phyloP scores from a whole-genome alignment of 1,139 yeast genomes.

The Pichia cactophila region DNA sequence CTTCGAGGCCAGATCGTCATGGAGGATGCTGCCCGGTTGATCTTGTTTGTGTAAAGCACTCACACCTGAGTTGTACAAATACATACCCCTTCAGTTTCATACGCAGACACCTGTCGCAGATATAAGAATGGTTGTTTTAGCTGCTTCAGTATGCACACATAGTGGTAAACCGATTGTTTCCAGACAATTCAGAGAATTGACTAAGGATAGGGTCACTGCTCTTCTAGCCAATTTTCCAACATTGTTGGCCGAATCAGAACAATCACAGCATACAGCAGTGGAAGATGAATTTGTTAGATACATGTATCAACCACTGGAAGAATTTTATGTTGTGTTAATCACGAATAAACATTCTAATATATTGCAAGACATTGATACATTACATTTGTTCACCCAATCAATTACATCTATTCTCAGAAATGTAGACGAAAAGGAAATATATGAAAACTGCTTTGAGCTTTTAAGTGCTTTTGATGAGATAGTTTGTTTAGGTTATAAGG shows the following conservation, averaged over 20 bases:
- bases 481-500: conserved; percentile 82
- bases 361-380: conserved; percentile 88
- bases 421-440: conserved; percentile 78
- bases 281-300: conserved; percentile 91
- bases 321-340: conserved; percentile 81
- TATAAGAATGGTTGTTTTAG: conserved; percentile 56
- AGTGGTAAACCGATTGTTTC: conserved; percentile 92
- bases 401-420: conserved; percentile 67
- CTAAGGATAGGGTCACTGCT: conserved; percentile 80
- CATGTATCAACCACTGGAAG: conserved; percentile 94
- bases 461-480: conserved; percentile 93
- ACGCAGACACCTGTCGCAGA: neutral
- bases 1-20: too few species aligned
- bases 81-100: neutral
- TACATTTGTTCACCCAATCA: conserved; percentile 77
- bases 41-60: neutral
- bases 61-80: too few species aligned
- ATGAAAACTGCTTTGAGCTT: conserved; percentile 80
- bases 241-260: conserved; percentile 56
- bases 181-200: conserved; percentile 83
- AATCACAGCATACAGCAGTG: conserved; percentile 86
- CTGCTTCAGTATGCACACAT: conserved; percentile 92
- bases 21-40: neutral
- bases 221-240: conserved; percentile 82
- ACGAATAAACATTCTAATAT: conserved; percentile 91